Conservation (phyloP, 768 basidiomycete species). For the Mycena filopes region DNA sequence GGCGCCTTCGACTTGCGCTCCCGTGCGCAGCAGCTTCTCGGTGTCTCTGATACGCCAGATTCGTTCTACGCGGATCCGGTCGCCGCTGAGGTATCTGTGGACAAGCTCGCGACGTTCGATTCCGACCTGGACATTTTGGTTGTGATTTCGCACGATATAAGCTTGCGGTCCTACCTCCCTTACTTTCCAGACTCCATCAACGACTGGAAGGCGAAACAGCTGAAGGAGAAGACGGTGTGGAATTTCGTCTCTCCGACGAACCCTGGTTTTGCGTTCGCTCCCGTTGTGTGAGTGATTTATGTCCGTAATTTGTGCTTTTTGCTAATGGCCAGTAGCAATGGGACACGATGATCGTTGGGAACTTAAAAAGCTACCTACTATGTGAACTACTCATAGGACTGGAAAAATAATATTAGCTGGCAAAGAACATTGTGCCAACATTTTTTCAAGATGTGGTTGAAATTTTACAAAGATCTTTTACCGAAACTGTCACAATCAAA, state of each 20-base stretch:
- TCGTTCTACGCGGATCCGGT: conserved; percentile 7
- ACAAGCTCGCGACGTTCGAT: conserved; percentile 8
- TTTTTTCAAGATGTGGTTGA: too few relatives aligned
- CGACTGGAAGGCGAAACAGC: background rate
- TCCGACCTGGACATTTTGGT: conserved; percentile 9
- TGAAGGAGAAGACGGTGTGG: conserved; percentile 8
- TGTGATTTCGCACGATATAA: conserved; percentile 1
- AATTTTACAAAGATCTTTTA: too few relatives aligned
- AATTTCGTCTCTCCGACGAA: background rate
- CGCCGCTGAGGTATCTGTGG: background rate
- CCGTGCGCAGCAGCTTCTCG: conserved; percentile 1
- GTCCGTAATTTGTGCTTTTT: background rate
- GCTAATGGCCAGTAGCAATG: background rate
- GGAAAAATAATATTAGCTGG: too few relatives aligned
- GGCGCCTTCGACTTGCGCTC: conserved; percentile 2
- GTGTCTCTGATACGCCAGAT: background rate
- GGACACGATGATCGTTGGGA: background rate
- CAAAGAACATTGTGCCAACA: too few relatives aligned
- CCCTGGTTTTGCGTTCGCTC: conserved; percentile 11
- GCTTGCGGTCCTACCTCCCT: background rate
- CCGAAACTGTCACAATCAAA: too few relatives aligned
- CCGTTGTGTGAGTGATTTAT: conserved; percentile 7
- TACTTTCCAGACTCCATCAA: conserved; percentile 4
- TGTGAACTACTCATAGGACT: too few relatives aligned
- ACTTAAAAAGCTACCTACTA: too few relatives aligned